Evolutionary conservation across 441 rosid species (phyloP), one percentile per base, ranked within the genome.

Genomic region (Omphalea diandra): DNA sequence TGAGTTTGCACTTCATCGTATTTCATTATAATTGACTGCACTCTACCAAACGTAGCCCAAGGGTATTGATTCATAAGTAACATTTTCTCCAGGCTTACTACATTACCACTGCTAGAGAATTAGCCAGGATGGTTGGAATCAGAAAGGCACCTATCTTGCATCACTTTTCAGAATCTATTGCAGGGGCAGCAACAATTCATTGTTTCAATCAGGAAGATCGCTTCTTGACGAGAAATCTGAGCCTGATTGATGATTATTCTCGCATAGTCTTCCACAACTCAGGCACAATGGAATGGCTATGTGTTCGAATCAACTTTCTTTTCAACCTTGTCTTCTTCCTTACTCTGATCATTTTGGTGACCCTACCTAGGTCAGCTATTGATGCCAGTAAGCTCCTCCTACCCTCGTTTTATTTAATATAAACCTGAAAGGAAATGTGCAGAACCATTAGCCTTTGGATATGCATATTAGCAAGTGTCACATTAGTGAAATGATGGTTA

Each of bases 211-310:
- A 83, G 69, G 86, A 89, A 79, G 80, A 81, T 53, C 79, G 84
- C 9, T 89, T 89, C 83, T 61, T 79, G 67, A 58, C 9, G 54
- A 83, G 75, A 70, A 80, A 68, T 72, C 63, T 74, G 33, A 65
- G 68, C 63, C 65, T 84, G 33, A 81, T 84, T 41, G 87, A 89
- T 79, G 80, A 80, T 67, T 85, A 80, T 72, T 89, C 91, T 50
- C 77, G 86, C 3, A 54, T 87, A 22, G 77, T 76, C 55, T 87
- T 89, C 80, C 88, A 87, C 76, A 89, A 86, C 80, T 71, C 73
- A 14, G 87, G 84, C 69, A 77, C 89, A 47, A 89, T 85, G 89
- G 90, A 88, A 77, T 88, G 94, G 94, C 62, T 88, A 47, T 82
- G 84, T 3, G 62, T 86, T 53, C 78, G 90, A 55, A 84, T 83